A percentile compares a stretch with the other conserved stretches of the same genome.
These are phyloP conservation scores for Bondarzewia mesenterica DNA, from an alignment of 1,284 basidiomycete species.

Conservation along the genomic window DNA sequence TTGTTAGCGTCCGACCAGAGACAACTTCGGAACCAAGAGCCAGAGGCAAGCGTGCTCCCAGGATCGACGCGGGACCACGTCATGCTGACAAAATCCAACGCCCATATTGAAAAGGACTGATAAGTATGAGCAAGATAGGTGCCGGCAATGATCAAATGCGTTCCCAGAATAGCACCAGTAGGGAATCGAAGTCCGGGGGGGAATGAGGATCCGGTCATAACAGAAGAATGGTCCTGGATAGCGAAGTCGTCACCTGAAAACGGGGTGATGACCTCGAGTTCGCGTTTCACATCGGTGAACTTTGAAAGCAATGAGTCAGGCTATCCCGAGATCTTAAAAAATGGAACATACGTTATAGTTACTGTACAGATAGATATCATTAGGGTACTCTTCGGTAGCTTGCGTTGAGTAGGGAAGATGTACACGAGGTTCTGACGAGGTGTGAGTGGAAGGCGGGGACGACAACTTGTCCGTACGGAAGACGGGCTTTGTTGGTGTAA, in stretches of 20 bases:
- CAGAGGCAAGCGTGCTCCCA: slow-evolving; percentile 66
- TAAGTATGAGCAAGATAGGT: slow-evolving; percentile 87
- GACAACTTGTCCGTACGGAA: slow-evolving; percentile 6
- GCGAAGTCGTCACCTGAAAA: slow-evolving; percentile 64
- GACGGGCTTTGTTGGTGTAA: slow-evolving; percentile 5
- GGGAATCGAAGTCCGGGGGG: slow-evolving; percentile 93
- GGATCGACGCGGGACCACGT: slow-evolving; percentile 83
- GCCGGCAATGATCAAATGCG: slow-evolving; percentile 82
- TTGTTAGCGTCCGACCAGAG: slow-evolving; percentile 75
- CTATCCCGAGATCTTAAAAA: background rate
- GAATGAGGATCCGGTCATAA: slow-evolving; percentile 68
- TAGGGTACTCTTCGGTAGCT: slow-evolving; percentile 67
- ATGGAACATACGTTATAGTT: slow-evolving; percentile 73
- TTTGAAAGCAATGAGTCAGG: slow-evolving; percentile 27
- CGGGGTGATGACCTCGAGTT: slow-evolving; percentile 82
- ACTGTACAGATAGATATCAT: slow-evolving; percentile 75
- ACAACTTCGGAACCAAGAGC: slow-evolving; percentile 86
- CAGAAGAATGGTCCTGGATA: slow-evolving; percentile 65
- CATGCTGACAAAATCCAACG: slow-evolving; percentile 74
- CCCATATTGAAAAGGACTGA: slow-evolving; percentile 88
- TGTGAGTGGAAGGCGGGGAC: slow-evolving; percentile 14
- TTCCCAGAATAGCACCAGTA: slow-evolving; percentile 82
- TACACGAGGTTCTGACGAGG: slow-evolving; percentile 48
- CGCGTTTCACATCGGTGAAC: slow-evolving; percentile 92
- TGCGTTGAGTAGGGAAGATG: slow-evolving; percentile 68